These are phyloP conservation scores for Colletotrichum ledebouriae DNA, from an alignment of 2,329 filamentous ascomycete species.

Conservation along the genomic window DNA sequence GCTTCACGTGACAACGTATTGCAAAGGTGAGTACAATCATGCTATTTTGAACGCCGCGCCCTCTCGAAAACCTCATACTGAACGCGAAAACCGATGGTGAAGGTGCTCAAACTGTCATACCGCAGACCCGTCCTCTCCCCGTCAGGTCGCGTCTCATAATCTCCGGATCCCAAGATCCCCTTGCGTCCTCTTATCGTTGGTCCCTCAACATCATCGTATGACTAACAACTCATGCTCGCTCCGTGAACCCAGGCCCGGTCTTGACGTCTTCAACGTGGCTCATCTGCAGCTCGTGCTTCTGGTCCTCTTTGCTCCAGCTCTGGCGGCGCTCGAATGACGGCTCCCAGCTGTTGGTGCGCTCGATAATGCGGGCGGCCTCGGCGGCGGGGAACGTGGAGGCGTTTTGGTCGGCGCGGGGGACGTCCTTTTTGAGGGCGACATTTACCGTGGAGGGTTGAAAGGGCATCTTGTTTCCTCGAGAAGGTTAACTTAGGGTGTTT, in stretches of 20 bases:
- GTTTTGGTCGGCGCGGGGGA: slow-evolving; percentile 1
- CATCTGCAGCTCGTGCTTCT: slow-evolving; percentile 66
- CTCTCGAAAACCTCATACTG: not conserved
- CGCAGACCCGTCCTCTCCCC: not conserved
- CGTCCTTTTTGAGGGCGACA: slow-evolving; percentile 4
- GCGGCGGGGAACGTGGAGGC: slow-evolving; percentile 38
- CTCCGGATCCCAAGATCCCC: not conserved
- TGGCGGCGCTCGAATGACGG: slow-evolving; percentile 61
- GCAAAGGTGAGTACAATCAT: not conserved
- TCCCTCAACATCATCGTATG: not conserved
- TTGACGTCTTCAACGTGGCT: slow-evolving; percentile 53
- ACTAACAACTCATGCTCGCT: slow-evolving; percentile 46
- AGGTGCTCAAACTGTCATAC: not conserved
- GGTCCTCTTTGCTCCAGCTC: slow-evolving; percentile 68
- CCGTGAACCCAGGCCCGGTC: slow-evolving; percentile 59
- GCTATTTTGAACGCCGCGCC: slow-evolving; percentile 24
- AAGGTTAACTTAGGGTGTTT: not conserved
- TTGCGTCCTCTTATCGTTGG: not conserved
- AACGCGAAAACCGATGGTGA: not conserved
- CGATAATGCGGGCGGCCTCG: slow-evolving; percentile 51
- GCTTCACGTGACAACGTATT: not conserved
- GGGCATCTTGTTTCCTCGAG: slow-evolving; percentile 6
- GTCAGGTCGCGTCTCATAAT: too few relatives aligned
- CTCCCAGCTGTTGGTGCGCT: slow-evolving; percentile 58
- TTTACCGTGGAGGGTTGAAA: slow-evolving; percentile 22